phyloP scores from a whole-genome alignment of 2,329 filamentous ascomycete genomes.

The Tolypocladium inflatum region DNA sequence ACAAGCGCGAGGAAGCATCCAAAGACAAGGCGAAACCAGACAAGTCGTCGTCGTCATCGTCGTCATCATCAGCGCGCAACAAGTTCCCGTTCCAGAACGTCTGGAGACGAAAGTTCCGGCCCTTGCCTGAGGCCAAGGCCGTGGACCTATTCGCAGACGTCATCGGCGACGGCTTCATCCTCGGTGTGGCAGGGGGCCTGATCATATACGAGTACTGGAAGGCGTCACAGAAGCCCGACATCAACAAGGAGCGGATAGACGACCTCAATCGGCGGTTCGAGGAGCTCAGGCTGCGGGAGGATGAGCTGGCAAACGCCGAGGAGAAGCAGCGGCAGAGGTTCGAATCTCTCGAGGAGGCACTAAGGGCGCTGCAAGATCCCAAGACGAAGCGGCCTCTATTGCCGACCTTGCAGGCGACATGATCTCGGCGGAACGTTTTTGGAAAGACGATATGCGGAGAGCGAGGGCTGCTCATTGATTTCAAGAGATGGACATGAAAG shows the following conservation, averaged over 20 bases:
- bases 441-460: neutral
- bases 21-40: constrained; percentile 30
- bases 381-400: constrained; percentile 47
- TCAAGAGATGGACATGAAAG: neutral
- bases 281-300: constrained; percentile 38
- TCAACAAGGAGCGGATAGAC: constrained; percentile 42
- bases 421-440: neutral
- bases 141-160: constrained; percentile 60
- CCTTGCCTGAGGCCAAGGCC: constrained; percentile 55
- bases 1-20: constrained; percentile 41
- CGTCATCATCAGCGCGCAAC: constrained; percentile 11
- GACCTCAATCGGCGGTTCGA: constrained; percentile 39
- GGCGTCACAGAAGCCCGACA: constrained; percentile 49
- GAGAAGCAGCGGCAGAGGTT: constrained; percentile 38
- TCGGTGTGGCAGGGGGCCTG: constrained; percentile 45
- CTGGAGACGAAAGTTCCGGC: constrained; percentile 53
- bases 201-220: constrained; percentile 55
- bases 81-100: constrained; percentile 35
- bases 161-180: constrained; percentile 53
- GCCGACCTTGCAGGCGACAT: constrained; percentile 21
- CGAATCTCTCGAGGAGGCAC: constrained; percentile 41
- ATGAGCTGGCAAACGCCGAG: constrained; percentile 36
- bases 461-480: neutral
- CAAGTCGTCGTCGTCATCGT: constrained; percentile 2
- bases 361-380: constrained; percentile 42